A percentile compares a stretch with the other conserved stretches of the same genome.
Evolutionary conservation across 2,329 filamentous ascomycete species (phyloP).

Genomic region (Blumeria graminis): DNA sequence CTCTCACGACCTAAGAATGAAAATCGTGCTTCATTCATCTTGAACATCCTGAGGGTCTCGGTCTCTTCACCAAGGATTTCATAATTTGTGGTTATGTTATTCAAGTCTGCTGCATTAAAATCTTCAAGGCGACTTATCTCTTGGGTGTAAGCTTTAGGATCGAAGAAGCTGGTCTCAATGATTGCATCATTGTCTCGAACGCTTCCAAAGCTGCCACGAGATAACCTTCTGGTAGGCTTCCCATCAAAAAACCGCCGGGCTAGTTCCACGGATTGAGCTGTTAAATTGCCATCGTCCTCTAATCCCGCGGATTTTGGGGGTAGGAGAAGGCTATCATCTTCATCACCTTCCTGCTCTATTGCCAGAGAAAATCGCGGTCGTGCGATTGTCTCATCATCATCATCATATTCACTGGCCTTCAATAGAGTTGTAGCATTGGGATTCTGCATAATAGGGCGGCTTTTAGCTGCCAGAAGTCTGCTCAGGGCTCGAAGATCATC

Average conservation of each 20-base stretch:
- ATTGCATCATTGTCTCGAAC: slow-evolving; percentile 29
- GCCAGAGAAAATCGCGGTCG: slow-evolving; percentile 31
- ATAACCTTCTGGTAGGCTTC: slow-evolving; percentile 21
- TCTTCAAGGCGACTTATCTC: slow-evolving; percentile 13
- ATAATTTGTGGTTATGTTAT: slow-evolving; percentile 4
- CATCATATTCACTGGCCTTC: slow-evolving; percentile 11
- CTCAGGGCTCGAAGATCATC: slow-evolving; percentile 29
- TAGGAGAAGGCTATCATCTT: slow-evolving; percentile 22
- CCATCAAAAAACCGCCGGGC: slow-evolving; percentile 28
- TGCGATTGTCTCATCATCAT: slow-evolving; percentile 21
- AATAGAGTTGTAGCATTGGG: slow-evolving; percentile 7
- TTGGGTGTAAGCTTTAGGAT: slow-evolving; percentile 7
- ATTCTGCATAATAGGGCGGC: slow-evolving; percentile 12
- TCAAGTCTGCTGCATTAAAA: slow-evolving; percentile 8
- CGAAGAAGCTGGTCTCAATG: slow-evolving; percentile 11
- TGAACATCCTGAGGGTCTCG: slow-evolving; percentile 7
- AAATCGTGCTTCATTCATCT: slow-evolving; percentile 3
- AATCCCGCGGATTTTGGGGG: slow-evolving; percentile 28
- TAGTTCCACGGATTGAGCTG: slow-evolving; percentile 33
- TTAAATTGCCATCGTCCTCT: slow-evolving; percentile 31
- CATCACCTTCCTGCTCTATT: slow-evolving; percentile 26
- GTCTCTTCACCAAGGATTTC: slow-evolving; percentile 9
- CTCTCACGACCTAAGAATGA: slow-evolving; percentile 9
- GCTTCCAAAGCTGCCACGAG: slow-evolving; percentile 24
- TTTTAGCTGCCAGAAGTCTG: slow-evolving; percentile 24